These are phyloP conservation scores for Penicillium cosmopolitanum DNA, from an alignment of 495 filamentous ascomycete genomes.

Conservation along the genomic window DNA sequence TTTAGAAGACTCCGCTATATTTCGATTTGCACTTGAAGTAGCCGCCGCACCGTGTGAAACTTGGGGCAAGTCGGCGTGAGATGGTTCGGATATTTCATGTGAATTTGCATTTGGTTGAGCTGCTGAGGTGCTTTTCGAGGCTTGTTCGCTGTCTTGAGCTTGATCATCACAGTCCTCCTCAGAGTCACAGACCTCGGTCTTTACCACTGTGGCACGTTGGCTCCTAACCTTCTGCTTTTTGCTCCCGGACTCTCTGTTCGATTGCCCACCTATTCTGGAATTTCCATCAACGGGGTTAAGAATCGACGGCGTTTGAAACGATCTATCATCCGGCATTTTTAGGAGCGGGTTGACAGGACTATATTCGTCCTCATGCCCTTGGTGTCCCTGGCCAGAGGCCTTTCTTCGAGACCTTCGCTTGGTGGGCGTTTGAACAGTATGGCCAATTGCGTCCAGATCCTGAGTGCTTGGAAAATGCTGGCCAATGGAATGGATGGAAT, in stretches of 20 bases:
- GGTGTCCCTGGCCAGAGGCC: conserved; percentile 10
- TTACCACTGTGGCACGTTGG: too few relatives aligned
- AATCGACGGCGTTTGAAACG: conserved; percentile 8
- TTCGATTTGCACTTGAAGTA: not conserved
- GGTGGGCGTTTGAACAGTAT: conserved; percentile 63
- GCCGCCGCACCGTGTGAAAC: not conserved
- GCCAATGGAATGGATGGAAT: conserved; percentile 9
- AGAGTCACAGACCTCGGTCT: too few relatives aligned
- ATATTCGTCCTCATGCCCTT: not conserved
- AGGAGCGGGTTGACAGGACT: too few relatives aligned
- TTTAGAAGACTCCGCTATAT: not conserved
- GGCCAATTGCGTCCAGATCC: conserved; percentile 73
- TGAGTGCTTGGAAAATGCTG: conserved; percentile 52
- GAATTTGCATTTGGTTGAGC: too few relatives aligned
- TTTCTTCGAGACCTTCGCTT: conserved; percentile 49
- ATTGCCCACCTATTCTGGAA: conserved; percentile 3
- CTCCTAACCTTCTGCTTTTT: conserved; percentile 15
- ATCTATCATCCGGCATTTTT: not conserved
- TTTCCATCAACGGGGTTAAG: conserved; percentile 34
- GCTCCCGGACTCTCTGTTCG: conserved; percentile 4
- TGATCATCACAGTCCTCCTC: too few relatives aligned
- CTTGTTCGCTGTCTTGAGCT: too few relatives aligned
- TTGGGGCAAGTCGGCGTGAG: not conserved
- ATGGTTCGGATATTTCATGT: not conserved
- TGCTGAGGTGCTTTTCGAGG: too few relatives aligned